A percentile compares a stretch with the other conserved stretches of the same genome.
These are phyloP conservation scores for Hortaea werneckii DNA, from an alignment of 2,329 filamentous ascomycete species.

Conservation along the genomic window DNA sequence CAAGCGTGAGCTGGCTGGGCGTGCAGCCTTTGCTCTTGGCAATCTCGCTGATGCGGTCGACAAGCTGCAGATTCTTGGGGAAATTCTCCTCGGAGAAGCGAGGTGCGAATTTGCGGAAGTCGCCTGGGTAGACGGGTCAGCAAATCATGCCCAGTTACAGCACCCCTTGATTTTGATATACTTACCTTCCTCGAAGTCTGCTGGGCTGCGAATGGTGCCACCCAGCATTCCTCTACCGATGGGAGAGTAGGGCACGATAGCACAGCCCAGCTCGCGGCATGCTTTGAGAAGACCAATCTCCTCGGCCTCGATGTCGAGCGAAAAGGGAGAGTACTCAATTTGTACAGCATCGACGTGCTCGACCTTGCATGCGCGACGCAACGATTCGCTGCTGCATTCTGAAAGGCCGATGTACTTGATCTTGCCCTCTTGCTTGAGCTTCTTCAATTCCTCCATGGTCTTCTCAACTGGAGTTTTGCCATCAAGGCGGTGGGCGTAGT, in stretches of 20 bases:
- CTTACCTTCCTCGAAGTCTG: constrained; percentile 41
- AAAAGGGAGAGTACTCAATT: constrained; percentile 41
- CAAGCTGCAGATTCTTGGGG: constrained; percentile 45
- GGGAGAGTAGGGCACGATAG: constrained; percentile 49
- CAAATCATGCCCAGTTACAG: constrained; percentile 31
- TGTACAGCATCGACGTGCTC: constrained; percentile 43
- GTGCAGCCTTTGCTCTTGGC: constrained; percentile 47
- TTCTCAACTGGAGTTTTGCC: constrained; percentile 35
- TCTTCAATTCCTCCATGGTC: constrained; percentile 41
- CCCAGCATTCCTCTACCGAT: constrained; percentile 49
- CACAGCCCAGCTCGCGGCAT: constrained; percentile 48
- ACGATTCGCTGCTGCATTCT: constrained; percentile 40
- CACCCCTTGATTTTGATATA: constrained; percentile 19
- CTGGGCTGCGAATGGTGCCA: constrained; percentile 36
- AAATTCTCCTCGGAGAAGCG: constrained; percentile 46
- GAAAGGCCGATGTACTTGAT: constrained; percentile 48
- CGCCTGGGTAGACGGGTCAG: constrained; percentile 16
- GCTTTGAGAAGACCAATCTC: constrained; percentile 42
- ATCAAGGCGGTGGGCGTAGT: constrained; percentile 35
- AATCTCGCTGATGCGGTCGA: constrained; percentile 40
- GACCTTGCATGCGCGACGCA: constrained; percentile 43
- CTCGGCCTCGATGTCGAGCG: constrained; percentile 48
- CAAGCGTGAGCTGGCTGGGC: constrained; percentile 48
- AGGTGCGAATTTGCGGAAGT: constrained; percentile 39
- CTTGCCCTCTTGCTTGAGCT: constrained; percentile 44